Evolutionary conservation across 495 filamentous ascomycete genomes (phyloP).

Genomic region (Parachaetomium inaequale): DNA sequence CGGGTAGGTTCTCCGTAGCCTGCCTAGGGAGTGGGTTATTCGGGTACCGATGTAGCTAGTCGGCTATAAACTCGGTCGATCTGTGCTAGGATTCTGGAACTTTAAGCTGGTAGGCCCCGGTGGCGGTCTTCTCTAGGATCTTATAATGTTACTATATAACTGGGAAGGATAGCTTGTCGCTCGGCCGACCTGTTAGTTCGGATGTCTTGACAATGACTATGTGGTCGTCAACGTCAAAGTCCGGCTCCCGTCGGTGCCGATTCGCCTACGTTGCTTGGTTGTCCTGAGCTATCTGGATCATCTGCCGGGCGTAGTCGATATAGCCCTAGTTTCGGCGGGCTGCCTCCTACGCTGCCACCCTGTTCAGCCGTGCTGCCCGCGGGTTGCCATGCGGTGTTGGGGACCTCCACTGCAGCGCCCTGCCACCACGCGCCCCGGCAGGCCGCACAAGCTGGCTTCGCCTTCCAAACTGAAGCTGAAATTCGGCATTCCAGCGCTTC

Average conservation of each 20-base stretch:
- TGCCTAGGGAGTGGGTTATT: slow-evolving; percentile 18
- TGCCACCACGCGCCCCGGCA: no score
- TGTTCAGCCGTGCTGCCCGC: neutral
- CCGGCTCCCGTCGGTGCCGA: slow-evolving; percentile 9
- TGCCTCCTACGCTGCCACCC: neutral
- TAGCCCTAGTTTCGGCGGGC: neutral
- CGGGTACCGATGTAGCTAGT: neutral
- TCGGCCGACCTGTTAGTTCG: slow-evolving; percentile 3
- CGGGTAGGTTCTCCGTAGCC: slow-evolving; percentile 8
- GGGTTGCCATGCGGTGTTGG: no score
- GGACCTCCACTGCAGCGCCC: no score
- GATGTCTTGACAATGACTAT: slow-evolving; percentile 16
- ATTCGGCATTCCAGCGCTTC: no score
- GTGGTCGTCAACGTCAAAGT: slow-evolving; percentile 14
- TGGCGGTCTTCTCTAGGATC: slow-evolving; percentile 7
- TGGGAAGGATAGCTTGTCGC: slow-evolving; percentile 14
- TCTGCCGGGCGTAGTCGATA: neutral
- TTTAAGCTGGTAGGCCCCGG: slow-evolving; percentile 7
- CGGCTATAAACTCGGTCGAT: slow-evolving; percentile 6
- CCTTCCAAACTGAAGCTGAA: no score
- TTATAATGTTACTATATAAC: slow-evolving; percentile 8
- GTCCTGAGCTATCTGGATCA: neutral
- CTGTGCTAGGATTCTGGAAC: neutral
- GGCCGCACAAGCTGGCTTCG: no score
- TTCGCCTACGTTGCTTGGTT: slow-evolving; percentile 10